Base-by-base conservation (phyloP, 2,329 filamentous ascomycete species). In the Amauroascus niger region DNA sequence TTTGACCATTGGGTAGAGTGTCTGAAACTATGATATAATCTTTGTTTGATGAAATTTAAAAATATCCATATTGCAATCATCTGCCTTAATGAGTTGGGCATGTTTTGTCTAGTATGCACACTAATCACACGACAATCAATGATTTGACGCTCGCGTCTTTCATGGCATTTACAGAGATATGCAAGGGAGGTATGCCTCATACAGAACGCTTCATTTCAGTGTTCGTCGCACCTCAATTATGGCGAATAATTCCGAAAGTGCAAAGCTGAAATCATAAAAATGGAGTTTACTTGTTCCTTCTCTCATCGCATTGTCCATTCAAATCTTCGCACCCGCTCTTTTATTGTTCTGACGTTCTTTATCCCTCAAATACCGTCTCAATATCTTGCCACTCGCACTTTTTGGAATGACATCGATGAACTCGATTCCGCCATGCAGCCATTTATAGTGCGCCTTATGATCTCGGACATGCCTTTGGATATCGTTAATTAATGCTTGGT, bases 351-450 rank as follows among this genome's bases (percentile, higher is more conserved):
- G 40, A 6, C 50, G 53, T 30, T 58, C 67, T 44, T 63, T 30
- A n/a, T 69, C 68, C 62, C 74, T 74, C 55, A 75, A 59, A 54
- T 74, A 28, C 30, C 73, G 64, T 35, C 73, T 65, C 52, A 75
- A 56, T 46, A 75, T 76, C 67, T 76, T 76, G 6, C 74, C 74
- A 37, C 70, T 70, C 8, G 67, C 67, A 46, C 70, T 75, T 66
- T 75, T 76, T 3, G 73, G 73, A 28, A 76, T 71, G 41, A 64
- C 62, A 47, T 73, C 67, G 20, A 75, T 63, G 52, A 75, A 75
- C 8, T 64, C 65, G 9, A 74, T 68, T 2, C 73, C 73, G 16
- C 73, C 73, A 22, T 71, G 67, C 47, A 76, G 60, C 48, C 68
- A 64, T 61, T 76, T 76, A 56, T 75, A 70, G 45, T 65, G 68